Evolutionary conservation across 495 filamentous ascomycete genomes (phyloP), one percentile per base, ranked within the genome.

Genomic region (Penicillium canescens): DNA sequence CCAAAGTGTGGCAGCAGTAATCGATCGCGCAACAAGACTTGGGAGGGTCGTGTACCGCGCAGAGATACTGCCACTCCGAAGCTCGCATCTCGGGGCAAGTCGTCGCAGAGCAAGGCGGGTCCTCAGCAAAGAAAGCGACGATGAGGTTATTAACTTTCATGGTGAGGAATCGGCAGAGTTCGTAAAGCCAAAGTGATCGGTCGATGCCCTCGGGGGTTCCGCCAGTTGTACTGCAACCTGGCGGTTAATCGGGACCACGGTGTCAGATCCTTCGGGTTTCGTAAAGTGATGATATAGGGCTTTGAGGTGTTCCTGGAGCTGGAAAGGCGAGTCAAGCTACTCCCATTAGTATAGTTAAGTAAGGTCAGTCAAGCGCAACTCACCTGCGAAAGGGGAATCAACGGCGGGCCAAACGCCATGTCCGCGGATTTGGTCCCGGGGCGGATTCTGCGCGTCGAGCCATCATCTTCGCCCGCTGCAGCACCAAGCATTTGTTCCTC

Each of bases 1-100:
- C 94, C 38, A 98, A 85, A 0, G 94, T 98, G 67, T 98, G 94
- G 68, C 91, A 96, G 79, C 91, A 97, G 70, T 98, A 98, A 69
- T 98, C 94, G 64, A 98, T 96, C 3, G 94, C 94, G 68, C 92
- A 96, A 77, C 94, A 98, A 55, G 83, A 82, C 72, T 98, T 96
- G 23, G 94, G 94, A 20, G 89, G 83, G 53, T 97, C 93, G 69
- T 98, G 95, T 0, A 98, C 95, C 36, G 94, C 94, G 77, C 94
- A 98, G 56, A 98, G 85, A 63, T 97, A 98, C 70, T 98, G 94
- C 94, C 94, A 98, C 75, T 98, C 94, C 43, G 86, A 89, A 3
- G 95, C 94, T 57, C 95, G 92, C 94, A 98, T 98, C 70, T 98
- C 95, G 28, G 92, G 90, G 65, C 94, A 98, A 4, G 95, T 96